Conservation (phyloP, 768 basidiomycete species). For the Phaeolepiota aurea region DNA sequence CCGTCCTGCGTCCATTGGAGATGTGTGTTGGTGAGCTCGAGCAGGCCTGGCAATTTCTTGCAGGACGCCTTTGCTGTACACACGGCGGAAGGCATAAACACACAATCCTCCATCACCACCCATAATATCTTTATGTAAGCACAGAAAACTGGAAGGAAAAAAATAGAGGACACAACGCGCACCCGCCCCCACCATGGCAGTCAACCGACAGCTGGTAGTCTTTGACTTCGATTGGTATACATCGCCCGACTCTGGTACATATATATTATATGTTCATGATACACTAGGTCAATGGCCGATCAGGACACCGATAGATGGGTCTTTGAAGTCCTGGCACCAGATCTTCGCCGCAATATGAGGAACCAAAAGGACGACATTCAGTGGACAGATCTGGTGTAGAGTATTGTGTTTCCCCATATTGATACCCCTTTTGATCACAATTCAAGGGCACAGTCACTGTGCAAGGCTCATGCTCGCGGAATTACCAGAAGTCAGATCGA, state of each 20-base stretch:
- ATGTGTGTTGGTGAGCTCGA: constrained; percentile 65
- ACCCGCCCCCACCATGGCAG: constrained; percentile 21
- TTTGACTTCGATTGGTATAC: constrained; percentile 94
- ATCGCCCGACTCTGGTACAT: constrained; percentile 4
- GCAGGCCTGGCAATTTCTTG: constrained; percentile 73
- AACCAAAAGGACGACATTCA: constrained; percentile 53
- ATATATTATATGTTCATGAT: background rate
- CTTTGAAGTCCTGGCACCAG: constrained; percentile 79
- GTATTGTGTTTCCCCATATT: background rate
- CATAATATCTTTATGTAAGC: constrained; percentile 18
- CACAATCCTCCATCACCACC: no score
- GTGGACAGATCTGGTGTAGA: constrained; percentile 95
- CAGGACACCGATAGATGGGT: constrained; percentile 96
- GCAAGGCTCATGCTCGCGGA: constrained; percentile 63
- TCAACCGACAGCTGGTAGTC: constrained; percentile 66
- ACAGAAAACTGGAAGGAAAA: no score
- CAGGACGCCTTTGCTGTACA: constrained; percentile 74
- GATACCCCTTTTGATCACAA: background rate
- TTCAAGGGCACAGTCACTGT: constrained; percentile 57
- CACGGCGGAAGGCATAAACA: constrained; percentile 54
- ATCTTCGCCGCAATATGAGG: constrained; percentile 79
- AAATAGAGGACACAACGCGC: no score
- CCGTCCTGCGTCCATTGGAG: constrained; percentile 79
- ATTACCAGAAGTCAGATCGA: constrained; percentile 71
- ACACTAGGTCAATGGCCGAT: constrained; percentile 75